A percentile compares a stretch with the other conserved stretches of the same genome.
phyloP scores from a whole-genome alignment of 2,329 filamentous ascomycete genomes.

The Diaporthe capsici region DNA sequence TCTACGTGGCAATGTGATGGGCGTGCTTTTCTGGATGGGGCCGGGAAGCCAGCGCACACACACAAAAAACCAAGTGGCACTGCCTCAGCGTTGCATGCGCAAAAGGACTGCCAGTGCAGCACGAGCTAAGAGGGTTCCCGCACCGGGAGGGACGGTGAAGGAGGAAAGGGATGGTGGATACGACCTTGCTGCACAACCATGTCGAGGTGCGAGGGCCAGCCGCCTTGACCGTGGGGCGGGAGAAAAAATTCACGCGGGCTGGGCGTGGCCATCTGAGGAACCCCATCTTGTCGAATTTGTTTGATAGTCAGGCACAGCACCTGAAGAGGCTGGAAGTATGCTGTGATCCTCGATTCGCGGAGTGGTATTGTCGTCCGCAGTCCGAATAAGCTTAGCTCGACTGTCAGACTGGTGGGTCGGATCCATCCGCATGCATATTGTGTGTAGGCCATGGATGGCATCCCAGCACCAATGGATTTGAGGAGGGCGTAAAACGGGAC shows the following conservation, averaged over 20 bases:
- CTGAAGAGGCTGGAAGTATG: slow-evolving; percentile 3
- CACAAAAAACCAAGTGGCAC: neutral
- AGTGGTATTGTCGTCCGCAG: neutral
- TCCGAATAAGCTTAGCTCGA: slow-evolving; percentile 38
- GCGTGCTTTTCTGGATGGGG: neutral
- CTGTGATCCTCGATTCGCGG: slow-evolving; percentile 1
- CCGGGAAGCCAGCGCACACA: neutral
- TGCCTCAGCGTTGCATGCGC: neutral
- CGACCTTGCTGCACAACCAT: slow-evolving; percentile 1
- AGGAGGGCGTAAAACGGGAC: neutral
- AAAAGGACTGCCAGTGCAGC: neutral
- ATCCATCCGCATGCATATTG: slow-evolving; percentile 37
- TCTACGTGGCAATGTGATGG: neutral
- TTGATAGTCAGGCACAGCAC: slow-evolving; percentile 29
- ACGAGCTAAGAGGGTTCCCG: neutral
- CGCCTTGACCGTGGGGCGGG: neutral
- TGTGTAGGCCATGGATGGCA: slow-evolving; percentile 1
- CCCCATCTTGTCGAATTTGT: neutral
- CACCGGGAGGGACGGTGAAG: slow-evolving; percentile 4
- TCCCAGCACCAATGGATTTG: neutral
- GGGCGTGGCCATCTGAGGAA: slow-evolving; percentile 2
- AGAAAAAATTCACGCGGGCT: neutral
- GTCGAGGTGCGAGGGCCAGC: slow-evolving; percentile 6
- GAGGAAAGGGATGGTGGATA: neutral
- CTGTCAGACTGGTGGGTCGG: slow-evolving; percentile 27